A percentile compares a stretch with the other conserved stretches of the same genome.
These are phyloP conservation scores for Cyberlindnera suaveolens DNA, from an alignment of 805 yeast species.

Conservation along the genomic window DNA sequence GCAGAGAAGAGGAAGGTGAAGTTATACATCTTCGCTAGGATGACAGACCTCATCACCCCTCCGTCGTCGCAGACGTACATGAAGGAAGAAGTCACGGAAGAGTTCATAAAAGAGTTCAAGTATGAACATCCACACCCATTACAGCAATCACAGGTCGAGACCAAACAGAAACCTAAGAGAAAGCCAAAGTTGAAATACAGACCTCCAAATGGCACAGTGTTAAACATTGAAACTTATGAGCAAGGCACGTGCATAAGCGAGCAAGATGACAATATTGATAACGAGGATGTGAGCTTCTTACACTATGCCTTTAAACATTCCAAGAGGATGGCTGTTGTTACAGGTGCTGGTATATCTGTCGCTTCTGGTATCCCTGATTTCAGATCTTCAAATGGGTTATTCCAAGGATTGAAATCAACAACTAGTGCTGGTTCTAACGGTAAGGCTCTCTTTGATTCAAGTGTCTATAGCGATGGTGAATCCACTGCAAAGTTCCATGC, in stretches of 20 bases:
- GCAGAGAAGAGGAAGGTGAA: not conserved
- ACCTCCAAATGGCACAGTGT: constrained; percentile 39
- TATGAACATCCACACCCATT: not conserved
- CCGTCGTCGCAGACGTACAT: constrained; percentile 21
- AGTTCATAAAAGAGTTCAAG: not conserved
- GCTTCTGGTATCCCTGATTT: constrained; percentile 90
- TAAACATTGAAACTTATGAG: constrained; percentile 29
- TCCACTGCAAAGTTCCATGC: constrained; percentile 63
- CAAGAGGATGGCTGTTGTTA: constrained; percentile 53
- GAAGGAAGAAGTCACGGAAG: not conserved
- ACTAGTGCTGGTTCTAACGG: constrained; percentile 40
- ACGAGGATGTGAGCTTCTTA: constrained; percentile 41
- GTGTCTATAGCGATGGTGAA: constrained; percentile 60
- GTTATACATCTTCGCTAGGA: not conserved
- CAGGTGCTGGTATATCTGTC: constrained; percentile 91
- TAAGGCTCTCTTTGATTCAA: constrained; percentile 73
- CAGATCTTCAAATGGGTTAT: constrained; percentile 73
- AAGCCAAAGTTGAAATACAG: constrained; percentile 42
- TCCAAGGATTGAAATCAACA: constrained; percentile 42
- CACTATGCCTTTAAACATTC: constrained; percentile 49
- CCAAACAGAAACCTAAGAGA: constrained; percentile 20
- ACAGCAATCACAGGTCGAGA: constrained; percentile 1
- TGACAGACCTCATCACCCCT: constrained; percentile 20
- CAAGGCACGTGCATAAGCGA: constrained; percentile 21
- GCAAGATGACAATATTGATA: constrained; percentile 28